Percentiles rank a stretch among this genome's conserved stretches.
phyloP scores from a whole-genome alignment of 2,329 filamentous ascomycete genomes.

The Neonectria punicea region DNA sequence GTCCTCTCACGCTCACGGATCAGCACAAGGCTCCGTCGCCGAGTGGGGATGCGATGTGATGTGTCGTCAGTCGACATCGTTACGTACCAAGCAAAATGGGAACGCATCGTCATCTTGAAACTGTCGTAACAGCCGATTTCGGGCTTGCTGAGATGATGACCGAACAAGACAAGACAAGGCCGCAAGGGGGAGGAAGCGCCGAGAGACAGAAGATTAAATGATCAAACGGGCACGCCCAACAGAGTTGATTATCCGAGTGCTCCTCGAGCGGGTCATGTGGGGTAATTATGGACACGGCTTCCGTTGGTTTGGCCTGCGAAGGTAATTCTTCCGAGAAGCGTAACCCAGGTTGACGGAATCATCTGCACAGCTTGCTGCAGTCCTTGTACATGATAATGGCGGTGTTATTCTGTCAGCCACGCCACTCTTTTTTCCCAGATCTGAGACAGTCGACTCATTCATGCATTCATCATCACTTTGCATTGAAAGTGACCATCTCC shows the following conservation, averaged over 20 bases:
- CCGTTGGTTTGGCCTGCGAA: not conserved
- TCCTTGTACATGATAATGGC: not conserved
- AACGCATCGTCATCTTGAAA: slow-evolving; percentile 29
- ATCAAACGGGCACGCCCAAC: too few relatives aligned
- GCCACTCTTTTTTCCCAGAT: too few relatives aligned
- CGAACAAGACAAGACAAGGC: not conserved
- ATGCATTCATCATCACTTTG: not conserved
- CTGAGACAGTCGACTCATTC: too few relatives aligned
- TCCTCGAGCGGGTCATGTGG: not conserved
- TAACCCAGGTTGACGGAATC: not conserved
- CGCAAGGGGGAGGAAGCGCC: not conserved
- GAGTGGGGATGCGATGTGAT: not conserved
- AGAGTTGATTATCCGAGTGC: not conserved
- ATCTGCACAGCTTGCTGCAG: not conserved
- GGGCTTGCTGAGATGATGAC: not conserved
- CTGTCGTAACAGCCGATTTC: not conserved
- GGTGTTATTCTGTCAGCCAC: not conserved
- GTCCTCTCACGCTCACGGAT: not conserved
- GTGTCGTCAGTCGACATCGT: not conserved
- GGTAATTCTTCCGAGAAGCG: not conserved
- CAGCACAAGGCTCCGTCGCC: not conserved
- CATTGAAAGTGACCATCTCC: not conserved
- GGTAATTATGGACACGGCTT: not conserved
- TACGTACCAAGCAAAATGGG: slow-evolving; percentile 36
- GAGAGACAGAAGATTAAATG: not conserved